phyloP scores from a whole-genome alignment of 495 filamentous ascomycete species.

The Xylaria nigripes region DNA sequence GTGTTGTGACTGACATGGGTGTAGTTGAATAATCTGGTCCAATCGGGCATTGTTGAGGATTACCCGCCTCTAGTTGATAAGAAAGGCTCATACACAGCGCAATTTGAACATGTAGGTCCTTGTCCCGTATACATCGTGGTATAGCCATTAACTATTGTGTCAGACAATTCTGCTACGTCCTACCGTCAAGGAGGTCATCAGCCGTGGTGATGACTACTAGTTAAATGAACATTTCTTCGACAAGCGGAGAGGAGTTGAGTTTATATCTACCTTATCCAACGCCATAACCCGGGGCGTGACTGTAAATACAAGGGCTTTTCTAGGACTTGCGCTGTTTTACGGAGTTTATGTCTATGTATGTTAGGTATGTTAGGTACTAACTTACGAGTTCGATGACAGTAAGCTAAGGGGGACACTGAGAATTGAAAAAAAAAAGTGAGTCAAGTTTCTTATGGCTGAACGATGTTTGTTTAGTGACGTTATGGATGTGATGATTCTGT shows the following conservation, averaged over 20 bases:
- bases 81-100: constrained; percentile 92
- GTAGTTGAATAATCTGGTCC: constrained; percentile 81
- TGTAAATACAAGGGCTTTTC: no score
- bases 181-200: constrained; percentile 87
- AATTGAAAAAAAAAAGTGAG: no score
- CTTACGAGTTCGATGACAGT: no score
- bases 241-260: background rate
- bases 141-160: constrained; percentile 21
- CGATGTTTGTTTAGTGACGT: no score
- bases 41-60: constrained; percentile 74
- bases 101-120: constrained; percentile 80
- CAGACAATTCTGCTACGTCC: constrained; percentile 83
- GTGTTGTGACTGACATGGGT: constrained; percentile 13
- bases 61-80: constrained; percentile 86
- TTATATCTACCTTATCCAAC: background rate
- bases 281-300: no score
- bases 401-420: no score
- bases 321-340: no score
- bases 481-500: no score
- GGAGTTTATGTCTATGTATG: no score
- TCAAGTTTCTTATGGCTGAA: no score
- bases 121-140: background rate
- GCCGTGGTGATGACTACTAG: constrained; percentile 83
- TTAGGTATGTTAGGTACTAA: no score
- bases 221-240: background rate